phyloP scores from a whole-genome alignment of 2,329 filamentous ascomycete genomes.

The Botrytis byssoidea region DNA sequence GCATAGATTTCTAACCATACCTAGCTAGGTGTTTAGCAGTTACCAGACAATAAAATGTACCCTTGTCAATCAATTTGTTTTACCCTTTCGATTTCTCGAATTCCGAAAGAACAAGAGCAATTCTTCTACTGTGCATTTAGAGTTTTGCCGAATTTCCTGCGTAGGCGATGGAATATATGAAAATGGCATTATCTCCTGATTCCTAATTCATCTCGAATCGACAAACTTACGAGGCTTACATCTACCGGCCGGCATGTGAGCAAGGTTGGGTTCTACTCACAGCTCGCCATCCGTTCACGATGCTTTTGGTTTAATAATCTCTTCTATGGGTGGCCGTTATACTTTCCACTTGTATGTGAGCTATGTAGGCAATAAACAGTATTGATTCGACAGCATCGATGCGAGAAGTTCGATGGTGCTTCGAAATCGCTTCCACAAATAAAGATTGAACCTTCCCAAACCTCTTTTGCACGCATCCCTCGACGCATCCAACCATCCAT shows the following conservation, averaged over 20 bases:
- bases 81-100: not conserved
- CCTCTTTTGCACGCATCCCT: not conserved
- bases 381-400: not conserved
- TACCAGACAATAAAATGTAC: not conserved
- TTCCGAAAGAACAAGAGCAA: not conserved
- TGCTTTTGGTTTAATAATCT: not conserved
- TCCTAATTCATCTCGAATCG: conserved; percentile 15
- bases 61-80: not conserved
- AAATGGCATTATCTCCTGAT: conserved; percentile 19
- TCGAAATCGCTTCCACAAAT: not conserved
- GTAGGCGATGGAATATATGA: conserved; percentile 15
- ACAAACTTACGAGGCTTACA: conserved; percentile 9
- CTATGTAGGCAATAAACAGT: not conserved
- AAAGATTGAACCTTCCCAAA: not conserved
- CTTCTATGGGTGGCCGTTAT: not conserved
- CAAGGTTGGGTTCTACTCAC: conserved; percentile 10
- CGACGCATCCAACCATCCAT: not conserved
- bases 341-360: not conserved
- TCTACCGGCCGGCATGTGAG: conserved; percentile 20
- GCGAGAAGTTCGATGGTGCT: not conserved
- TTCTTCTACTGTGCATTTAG: not conserved
- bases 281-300: not conserved
- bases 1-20: not conserved
- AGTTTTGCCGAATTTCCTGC: conserved; percentile 23
- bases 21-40: not conserved